Base-by-base conservation (phyloP, 2,329 filamentous ascomycete genomes). In the Zasmidium cellare region DNA sequence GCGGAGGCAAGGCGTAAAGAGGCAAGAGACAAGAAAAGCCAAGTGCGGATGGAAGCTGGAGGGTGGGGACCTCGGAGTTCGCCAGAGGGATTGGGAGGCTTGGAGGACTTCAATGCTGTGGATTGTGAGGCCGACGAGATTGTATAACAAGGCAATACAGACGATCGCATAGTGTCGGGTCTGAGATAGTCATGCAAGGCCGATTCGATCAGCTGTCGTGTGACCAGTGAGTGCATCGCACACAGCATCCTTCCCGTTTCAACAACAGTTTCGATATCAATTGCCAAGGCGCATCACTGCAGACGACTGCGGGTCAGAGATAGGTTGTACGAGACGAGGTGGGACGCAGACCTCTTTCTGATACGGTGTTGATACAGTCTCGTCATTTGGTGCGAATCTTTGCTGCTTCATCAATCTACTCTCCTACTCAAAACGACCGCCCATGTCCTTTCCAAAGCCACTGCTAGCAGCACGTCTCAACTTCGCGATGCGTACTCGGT, bases 401-500 rank as follows among this genome's bases (percentile, higher is more conserved):
- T 41, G 7, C 35, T 14, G 12, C 35, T n/a, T 6, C 11, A 41
- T 28, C 25, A 28, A 28, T 11, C n/a, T n/a, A 18, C n/a, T 14
- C 16, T 41, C 35, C 35, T 41, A 79, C 58, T 80, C 78, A 72
- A 77, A 79, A 50, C 72, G 68, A 3, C 77, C 76, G 41, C 65
- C 67, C 16, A 72, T 69, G 19, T 74, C 73, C 52, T 76, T 63
- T 9, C 66, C 67, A 38, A 76, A 69, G 46, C 71, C 72, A 46
- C 69, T 70, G 50, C 71, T 71, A 61, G 74, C 74, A 60, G 74
- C 76, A 31, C 72, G 71, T 67, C 72, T 69, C 56, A 75, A 55
- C 60, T 67, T 65, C n/a, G 76, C 76, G 69, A 76, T 77, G 69
- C 70, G 76, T 70, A 66, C 74, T 60, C 82, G 70, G 49, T 74